Base-by-base conservation (phyloP, 176 grass and related monocot species). In the Ensete glaucum region DNA sequence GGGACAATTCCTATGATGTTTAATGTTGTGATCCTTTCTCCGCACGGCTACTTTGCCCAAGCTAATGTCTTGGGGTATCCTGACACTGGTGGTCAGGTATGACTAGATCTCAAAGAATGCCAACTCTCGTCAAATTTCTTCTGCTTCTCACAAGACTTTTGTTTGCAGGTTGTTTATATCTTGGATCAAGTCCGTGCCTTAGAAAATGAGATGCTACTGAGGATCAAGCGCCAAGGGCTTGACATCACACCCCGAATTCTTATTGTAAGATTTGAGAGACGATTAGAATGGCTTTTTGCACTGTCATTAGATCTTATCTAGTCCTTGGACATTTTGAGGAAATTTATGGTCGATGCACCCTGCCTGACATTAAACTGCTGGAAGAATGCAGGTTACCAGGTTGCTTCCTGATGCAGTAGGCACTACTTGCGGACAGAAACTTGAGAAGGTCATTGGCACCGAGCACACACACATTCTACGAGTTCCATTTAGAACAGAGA, bases 51-150 rank as follows among this genome's bases (percentile, higher is more conserved):
- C 83, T 99, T 99, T 13, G 96, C 96, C 7, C 96, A 99, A 78
- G 88, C 96, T 72, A 99, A 99, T 89, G 96, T 99, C 65, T 83
- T 99, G 91, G 96, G 96, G 74, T 99, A 99, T 88, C 96, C 96
- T 54, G 96, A 99, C 85, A 99, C 96, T 0, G 96, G 96, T 87
- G 96, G 96, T 16, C 96, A 99, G 96, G 90, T 99, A 87, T 60
- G 20, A 14, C 20, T 29, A 54, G n/a, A 11, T 48, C 70, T 52
- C 2, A 1, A 3, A 43, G 54, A 50, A 25, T 70, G 2, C 20
- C 9, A 29, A 54, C 17, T 21, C 19, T 7, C 2, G 25, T 81
- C 59, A 56, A 27, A 17, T 57, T 22, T 2, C 64, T 52, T 81
- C 72, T 14, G n/a, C 72, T n/a, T 14, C 29, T 56, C 25, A 78